Evolutionary conservation across 23 red algal species (phyloP), one percentile per base, ranked within the genome.

Genomic region (Cyanidioschyzon merolae): DNA sequence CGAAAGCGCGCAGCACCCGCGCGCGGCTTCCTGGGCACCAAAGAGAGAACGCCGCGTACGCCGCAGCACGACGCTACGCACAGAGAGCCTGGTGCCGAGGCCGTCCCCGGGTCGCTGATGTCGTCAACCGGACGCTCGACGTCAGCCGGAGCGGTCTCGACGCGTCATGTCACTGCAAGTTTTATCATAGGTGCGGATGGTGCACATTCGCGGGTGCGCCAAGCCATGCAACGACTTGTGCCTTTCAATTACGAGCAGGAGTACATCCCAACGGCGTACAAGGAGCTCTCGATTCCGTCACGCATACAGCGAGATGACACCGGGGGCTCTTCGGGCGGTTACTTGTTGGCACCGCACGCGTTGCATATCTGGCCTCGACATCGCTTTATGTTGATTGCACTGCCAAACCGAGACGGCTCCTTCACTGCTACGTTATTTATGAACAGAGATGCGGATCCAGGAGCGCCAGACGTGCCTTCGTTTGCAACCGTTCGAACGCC

Each of bases 381-480:
- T 71, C 41, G 75, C 37, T 98, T 92, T 77, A 98, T 98, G 94
- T 81, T 98, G 77, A 98, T 98, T 58, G 94, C 94, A 32, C 82
- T 98, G 32, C 94, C 94, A 36, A 98, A 98, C 77, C 63, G 76
- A 40, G 85, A 77, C 36, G 84, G 79, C 29, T 91, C 88, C 0
- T 98, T 98, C 76, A 98, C 94, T 39, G 74, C 54, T 50, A 98
- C 94, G 27, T 79, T 98, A 17, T 98, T 98, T 59, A 83, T 98
- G 88, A 85, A 91, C 39, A 75, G 76, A 74, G 51, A 76, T 40
- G 87, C 87, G 40, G 41, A 77, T 3, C 16, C 32, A 25, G 34
- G 31, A 34, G 59, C 59, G 38, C 57, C 57, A 57, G n/a, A 41
- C 39, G 50, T 58, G 84, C 39, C 45, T 36, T 71, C 15, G 38